phyloP scores from a whole-genome alignment of 2,329 filamentous ascomycete species.

The Lecanoromycetidae sp. region DNA sequence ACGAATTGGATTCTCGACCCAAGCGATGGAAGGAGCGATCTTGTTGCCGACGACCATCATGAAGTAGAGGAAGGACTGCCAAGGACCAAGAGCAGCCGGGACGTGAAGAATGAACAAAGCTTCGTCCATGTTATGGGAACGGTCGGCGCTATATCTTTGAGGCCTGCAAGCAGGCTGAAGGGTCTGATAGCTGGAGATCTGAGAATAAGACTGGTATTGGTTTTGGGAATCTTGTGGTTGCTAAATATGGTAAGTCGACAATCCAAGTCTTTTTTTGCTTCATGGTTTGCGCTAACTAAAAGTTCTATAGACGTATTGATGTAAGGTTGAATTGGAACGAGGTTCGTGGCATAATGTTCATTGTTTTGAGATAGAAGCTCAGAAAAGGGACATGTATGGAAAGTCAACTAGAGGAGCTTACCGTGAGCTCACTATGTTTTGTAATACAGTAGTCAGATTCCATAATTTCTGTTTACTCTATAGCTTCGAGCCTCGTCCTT shows the following conservation, averaged over 20 bases:
- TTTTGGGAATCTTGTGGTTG: constrained; percentile 23
- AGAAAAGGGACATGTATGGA: too few species aligned
- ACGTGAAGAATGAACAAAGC: not conserved
- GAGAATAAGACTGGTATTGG: constrained; percentile 11
- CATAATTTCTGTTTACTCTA: too few species aligned
- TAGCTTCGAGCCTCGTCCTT: constrained; percentile 1
- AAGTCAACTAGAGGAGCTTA: too few species aligned
- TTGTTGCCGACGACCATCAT: not conserved
- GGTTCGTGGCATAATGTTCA: too few species aligned
- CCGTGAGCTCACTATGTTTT: too few species aligned
- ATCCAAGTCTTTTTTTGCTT: too few species aligned
- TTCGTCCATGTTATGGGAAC: not conserved
- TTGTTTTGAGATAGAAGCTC: too few species aligned
- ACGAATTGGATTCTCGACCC: constrained; percentile 29
- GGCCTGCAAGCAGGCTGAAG: not conserved
- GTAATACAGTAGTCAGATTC: not conserved
- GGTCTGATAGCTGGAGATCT: not conserved
- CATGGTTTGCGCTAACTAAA: too few species aligned
- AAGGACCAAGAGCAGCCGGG: constrained; percentile 3
- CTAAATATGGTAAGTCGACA: constrained; percentile 20
- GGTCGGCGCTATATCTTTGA: not conserved
- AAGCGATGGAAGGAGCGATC: constrained; percentile 11
- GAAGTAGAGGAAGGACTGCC: not conserved
- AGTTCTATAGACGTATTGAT: too few species aligned
- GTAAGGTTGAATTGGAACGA: too few species aligned